phyloP scores from a whole-genome alignment of 2,329 filamentous ascomycete species.

The Emmonsia crescens region DNA sequence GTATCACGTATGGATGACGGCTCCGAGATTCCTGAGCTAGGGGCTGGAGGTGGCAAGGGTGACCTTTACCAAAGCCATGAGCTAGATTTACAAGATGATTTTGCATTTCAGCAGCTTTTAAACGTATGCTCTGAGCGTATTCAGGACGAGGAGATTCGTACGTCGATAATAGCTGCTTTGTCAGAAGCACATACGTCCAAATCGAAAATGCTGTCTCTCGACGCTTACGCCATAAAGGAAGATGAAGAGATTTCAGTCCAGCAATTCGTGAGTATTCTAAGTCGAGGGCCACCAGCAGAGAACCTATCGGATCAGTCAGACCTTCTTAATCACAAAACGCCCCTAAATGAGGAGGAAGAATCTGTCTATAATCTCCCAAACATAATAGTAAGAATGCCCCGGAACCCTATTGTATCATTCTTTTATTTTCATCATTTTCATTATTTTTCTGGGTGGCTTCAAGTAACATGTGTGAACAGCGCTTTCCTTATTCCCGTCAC shows the following conservation, averaged over 20 bases:
- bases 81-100: conserved; percentile 46
- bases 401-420: background rate
- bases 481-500: conserved; percentile 80
- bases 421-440: background rate
- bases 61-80: conserved; percentile 61
- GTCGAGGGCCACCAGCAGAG: conserved; percentile 13
- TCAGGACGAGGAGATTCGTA: conserved; percentile 20
- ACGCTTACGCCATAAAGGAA: conserved; percentile 28
- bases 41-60: conserved; percentile 67
- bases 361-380: conserved; percentile 15
- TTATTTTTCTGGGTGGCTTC: background rate
- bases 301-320: background rate
- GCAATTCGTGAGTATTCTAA: conserved; percentile 24
- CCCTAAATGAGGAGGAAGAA: background rate
- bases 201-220: conserved; percentile 27
- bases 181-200: conserved; percentile 23
- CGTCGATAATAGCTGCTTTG: conserved; percentile 22
- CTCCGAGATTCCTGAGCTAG: conserved; percentile 57
- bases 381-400: conserved; percentile 26
- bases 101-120: conserved; percentile 43
- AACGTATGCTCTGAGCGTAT: conserved; percentile 38
- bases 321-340: background rate
- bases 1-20: conserved; percentile 50
- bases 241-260: conserved; percentile 28
- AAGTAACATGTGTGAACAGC: conserved; percentile 19